Conservation (phyloP, 257 asterid species). For the Lithospermum erythrorhizon region DNA sequence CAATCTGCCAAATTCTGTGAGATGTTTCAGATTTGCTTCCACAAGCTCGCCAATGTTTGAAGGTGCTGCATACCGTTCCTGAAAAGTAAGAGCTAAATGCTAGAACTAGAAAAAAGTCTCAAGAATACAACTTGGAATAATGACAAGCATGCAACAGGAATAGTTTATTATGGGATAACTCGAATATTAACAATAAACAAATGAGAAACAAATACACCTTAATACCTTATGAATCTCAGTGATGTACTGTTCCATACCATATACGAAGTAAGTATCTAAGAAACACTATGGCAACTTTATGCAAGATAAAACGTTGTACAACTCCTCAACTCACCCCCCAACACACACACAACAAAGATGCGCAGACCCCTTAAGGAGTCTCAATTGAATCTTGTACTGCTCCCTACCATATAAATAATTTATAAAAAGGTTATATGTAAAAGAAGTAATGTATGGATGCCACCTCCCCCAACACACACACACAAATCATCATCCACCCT, state of each 20-base stretch:
- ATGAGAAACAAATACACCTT: background rate
- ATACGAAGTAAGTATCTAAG: no score
- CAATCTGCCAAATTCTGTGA: slow-evolving; percentile 62
- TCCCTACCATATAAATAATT: background rate
- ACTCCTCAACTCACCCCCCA: background rate
- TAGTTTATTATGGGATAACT: background rate
- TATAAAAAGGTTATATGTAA: no score
- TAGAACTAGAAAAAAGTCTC: background rate
- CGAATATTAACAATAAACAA: background rate
- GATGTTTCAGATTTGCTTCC: slow-evolving; percentile 51
- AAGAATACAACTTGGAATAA: background rate
- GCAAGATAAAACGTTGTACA: no score
- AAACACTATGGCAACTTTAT: no score
- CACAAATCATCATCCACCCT: background rate
- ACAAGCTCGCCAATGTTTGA: slow-evolving; percentile 52
- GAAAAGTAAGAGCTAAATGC: slow-evolving; percentile 8
- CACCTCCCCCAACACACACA: no score
- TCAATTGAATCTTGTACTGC: background rate
- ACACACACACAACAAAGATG: background rate
- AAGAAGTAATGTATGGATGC: no score
- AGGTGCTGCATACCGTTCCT: slow-evolving; percentile 57
- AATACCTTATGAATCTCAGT: background rate
- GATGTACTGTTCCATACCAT: no score
- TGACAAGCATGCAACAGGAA: background rate
- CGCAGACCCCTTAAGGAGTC: background rate